Evolutionary conservation across 148 eudicot genomes (phyloP), one percentile per base, ranked within the genome.

Genomic region (Amaranthus hypochondriacus): DNA sequence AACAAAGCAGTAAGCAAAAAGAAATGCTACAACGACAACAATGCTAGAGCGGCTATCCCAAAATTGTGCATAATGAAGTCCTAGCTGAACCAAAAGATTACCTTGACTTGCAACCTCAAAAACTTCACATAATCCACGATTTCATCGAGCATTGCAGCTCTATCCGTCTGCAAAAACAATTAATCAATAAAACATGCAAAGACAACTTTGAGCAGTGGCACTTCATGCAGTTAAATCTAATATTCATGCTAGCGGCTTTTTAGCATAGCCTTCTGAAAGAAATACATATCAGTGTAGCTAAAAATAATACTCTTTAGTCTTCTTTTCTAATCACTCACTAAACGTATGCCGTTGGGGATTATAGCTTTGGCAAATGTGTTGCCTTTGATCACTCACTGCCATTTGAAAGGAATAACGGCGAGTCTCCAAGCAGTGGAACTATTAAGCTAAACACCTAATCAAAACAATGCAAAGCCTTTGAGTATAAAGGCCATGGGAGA

Each of bases 101-200:
- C 91, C 91, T 88, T 86, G 76, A 88, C 91, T 77, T 88, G 91
- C 79, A 88, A 84, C 77, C 88, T 80, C 65, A 88, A 72, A 75
- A 88, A 88, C 83, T 86, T 88, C 69, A 88, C 91, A 71, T 88
- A 88, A 55, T 88, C 91, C 75, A 88, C 89, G 66, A 88, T 81
- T 81, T 88, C 91, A 73, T 88, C 91, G 68, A 88, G 87, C 91
- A 88, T 88, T 52, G 85, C 87, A 61, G 91, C 89, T 82, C 91
- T 86, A 52, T 88, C 89, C 56, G 91, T 86, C 91, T 88, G 89
- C 75, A 77, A 56, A 72, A 44, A 73, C 14, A 75, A 67, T 49
- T 7, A 64, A 56, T n/a, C 47, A 52, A 10, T 13, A 58, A 44
- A 52, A 6, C 54, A 64, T 12, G 63, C 12, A 48, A 56, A 57